Evolutionary conservation across 352 stramenopile genomes (phyloP), one percentile per base, ranked within the genome.

Genomic region (Phytophthora niederhauseri): DNA sequence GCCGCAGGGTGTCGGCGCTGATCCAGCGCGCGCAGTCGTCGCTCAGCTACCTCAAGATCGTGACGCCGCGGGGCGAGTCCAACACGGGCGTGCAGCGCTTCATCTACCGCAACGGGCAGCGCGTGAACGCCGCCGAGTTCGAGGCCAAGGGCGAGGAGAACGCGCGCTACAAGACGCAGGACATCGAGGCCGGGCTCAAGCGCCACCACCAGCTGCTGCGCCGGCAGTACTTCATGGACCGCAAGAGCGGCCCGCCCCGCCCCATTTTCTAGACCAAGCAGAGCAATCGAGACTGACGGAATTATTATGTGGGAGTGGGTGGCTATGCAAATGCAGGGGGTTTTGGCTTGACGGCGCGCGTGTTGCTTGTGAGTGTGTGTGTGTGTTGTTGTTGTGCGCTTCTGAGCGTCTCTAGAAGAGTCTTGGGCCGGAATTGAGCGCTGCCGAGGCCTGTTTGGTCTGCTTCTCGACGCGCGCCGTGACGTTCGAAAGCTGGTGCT

Each of bases 181-280:
- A 96, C 68, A 85, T 92, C 34, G 81, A 93, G 30, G 80, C 54
- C 8, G 84, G 89, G 28, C 82, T 93, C 58, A 80, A 78, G 53
- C 85, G 84, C 61, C 89, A 96, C 73, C 78, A 89, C 53, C 79
- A 93, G 61, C 76, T 96, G 43, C 49, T 95, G 65, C 82, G 87
- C 50, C 85, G 89, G 43, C 89, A 96, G 75, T 72, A 96, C 75
- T 96, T 96, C 74, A 89, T 96, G 85, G 85, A 95, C 66, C 87
- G 89, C 64, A 85, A 86, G 59, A 82, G 72, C 60, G 72, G 68
- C 19, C 60, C 76, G 0, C 78, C 78, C 2, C 68, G 69, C 52
- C 68, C 78, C 22, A 80, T 84, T 62, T 84, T 86, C 57, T 84
- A 76, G 61, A 60, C 34, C 12, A 45, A 45, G 36, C 19, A 57